These are phyloP conservation scores for Collybiopsis confluens DNA, from an alignment of 768 basidiomycete species.

Conservation along the genomic window DNA sequence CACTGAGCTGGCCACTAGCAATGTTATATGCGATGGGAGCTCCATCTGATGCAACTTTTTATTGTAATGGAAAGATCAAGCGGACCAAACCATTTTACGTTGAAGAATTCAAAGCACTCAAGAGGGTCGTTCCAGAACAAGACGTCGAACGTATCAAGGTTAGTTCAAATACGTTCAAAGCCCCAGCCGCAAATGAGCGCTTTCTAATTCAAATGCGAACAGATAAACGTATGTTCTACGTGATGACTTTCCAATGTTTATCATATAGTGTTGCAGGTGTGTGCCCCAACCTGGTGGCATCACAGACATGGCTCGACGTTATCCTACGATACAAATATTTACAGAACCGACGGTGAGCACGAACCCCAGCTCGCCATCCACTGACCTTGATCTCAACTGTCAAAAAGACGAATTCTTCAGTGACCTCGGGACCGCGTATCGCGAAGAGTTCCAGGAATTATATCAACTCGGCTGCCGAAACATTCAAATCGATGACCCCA, in stretches of 20 bases:
- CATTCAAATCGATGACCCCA: conserved; percentile 51
- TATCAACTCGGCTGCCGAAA: conserved; percentile 46
- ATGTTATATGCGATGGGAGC: conserved; percentile 38
- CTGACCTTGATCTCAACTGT: not conserved
- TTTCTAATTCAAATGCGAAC: no score
- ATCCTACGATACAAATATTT: conserved; percentile 55
- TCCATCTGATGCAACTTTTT: conserved; percentile 33
- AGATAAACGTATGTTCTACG: no score
- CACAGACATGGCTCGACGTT: conserved; percentile 57
- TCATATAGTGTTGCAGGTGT: conserved; percentile 27
- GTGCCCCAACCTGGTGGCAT: conserved; percentile 70
- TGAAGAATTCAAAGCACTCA: conserved; percentile 59
- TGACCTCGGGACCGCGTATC: conserved; percentile 42
- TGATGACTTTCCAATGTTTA: no score
- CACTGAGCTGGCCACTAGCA: conserved; percentile 1
- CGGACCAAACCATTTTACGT: conserved; percentile 59
- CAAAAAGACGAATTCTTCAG: conserved; percentile 47
- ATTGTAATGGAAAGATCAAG: conserved; percentile 56
- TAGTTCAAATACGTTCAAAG: no score
- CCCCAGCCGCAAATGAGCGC: no score
- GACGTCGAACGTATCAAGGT: conserved; percentile 68
- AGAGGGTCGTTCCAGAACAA: conserved; percentile 52
- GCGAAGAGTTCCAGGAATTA: conserved; percentile 44
- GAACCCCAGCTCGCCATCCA: not conserved
- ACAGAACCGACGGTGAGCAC: conserved; percentile 50